Base-by-base conservation (phyloP, 495 filamentous ascomycete genomes). In the Pyrenula aspistea region DNA sequence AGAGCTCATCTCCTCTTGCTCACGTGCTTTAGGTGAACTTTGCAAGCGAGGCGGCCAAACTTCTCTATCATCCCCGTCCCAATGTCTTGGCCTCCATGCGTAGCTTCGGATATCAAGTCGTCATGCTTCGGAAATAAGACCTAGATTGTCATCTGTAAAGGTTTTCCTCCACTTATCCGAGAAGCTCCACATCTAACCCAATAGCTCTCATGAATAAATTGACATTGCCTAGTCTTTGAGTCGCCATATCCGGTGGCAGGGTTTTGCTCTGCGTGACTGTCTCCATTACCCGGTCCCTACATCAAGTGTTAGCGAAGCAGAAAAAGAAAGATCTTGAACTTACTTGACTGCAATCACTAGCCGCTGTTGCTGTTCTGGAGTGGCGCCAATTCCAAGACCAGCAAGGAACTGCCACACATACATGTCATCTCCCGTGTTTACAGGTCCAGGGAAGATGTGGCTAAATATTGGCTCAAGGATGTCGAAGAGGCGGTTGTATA, bases 161-260 rank as follows among this genome's bases (percentile, higher is more conserved):
- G 8, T 15, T 42, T 42, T 42, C 31, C 8, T 49, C 21, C 20
- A 31, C 54, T 66, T 70, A 95, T 66, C 87, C 85, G 60, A 98
- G 83, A 57, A 96, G 74, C 62, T 96, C 93, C 31, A 98, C 93
- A 74, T 97, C 94, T 62, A 98, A 77, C 2, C 93, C 94, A 68
- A 98, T 97, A 54, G 92, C 93, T 60, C 89, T 83, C 92, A 98
- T 96, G 68, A 98, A 98, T 24, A 98, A 73, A 69, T 98, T 97
- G 61, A 98, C 94, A 65, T 96, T 92, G 57, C 84, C 84, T 51
- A 94, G 76, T 56, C 91, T 84, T 65, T 85, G 80, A 62, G 79
- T 83, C 19, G 85, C 81, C 81, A 96, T 84, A 49, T 93, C 89
- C 19, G 83, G 76, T 12, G 94, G 93, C 12, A 97, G 81, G 1